phyloP scores from a whole-genome alignment of 192 early-diverging fungal genomes.

The Backusella macrospora region DNA sequence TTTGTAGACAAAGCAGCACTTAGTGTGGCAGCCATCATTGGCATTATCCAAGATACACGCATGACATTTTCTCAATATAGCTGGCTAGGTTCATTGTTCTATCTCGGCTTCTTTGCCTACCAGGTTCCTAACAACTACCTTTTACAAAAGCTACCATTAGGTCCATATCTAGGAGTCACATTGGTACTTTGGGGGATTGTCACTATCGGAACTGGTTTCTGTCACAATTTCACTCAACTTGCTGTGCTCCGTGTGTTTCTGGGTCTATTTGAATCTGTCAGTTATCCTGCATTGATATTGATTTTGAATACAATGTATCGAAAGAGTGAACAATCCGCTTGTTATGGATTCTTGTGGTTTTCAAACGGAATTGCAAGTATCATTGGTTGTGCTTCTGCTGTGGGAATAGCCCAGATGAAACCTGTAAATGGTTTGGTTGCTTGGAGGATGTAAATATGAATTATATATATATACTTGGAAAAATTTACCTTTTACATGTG shows the following conservation, averaged over 20 bases:
- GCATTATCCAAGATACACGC: too few relatives aligned
- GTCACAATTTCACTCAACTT: conserved; percentile 27
- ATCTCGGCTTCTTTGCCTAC: too few relatives aligned
- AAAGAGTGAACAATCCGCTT: conserved; percentile 16
- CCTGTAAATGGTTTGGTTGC: not conserved
- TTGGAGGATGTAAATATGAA: not conserved
- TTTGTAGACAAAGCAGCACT: too few relatives aligned
- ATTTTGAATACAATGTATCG: conserved; percentile 29
- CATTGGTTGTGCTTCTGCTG: conserved; percentile 15
- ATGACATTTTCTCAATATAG: too few relatives aligned
- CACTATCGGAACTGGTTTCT: conserved; percentile 8
- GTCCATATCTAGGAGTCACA: conserved; percentile 18
- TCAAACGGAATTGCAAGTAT: conserved; percentile 21
- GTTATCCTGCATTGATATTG: conserved; percentile 25
- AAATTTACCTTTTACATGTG: too few relatives aligned
- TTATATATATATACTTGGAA: too few relatives aligned
- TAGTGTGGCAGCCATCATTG: not conserved
- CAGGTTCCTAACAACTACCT: conserved; percentile 27
- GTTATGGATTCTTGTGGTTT: conserved; percentile 24
- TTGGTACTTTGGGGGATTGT: conserved; percentile 26
- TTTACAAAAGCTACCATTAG: conserved; percentile 26
- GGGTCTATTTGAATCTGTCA: conserved; percentile 29
- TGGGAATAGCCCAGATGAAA: conserved; percentile 31
- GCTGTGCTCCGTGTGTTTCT: conserved; percentile 25
- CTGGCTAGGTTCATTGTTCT: too few relatives aligned